Percentiles rank a stretch among this genome's conserved stretches.
phyloP scores from a whole-genome alignment of 148 eudicot species.

The Diospyros lotus region DNA sequence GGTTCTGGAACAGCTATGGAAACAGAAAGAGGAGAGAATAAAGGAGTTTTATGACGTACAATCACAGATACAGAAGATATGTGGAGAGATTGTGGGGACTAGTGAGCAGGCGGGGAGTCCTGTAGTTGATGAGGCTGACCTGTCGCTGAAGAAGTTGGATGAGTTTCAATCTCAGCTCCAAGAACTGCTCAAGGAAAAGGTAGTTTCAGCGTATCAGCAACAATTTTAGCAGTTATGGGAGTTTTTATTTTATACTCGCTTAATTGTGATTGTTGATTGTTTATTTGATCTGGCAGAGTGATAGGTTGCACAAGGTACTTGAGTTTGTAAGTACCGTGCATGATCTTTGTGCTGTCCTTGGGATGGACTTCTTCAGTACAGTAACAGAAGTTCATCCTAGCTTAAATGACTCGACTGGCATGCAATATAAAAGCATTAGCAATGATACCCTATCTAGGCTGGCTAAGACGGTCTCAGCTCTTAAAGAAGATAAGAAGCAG shows the following conservation, averaged over 20 bases:
- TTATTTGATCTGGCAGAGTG: conserved; percentile 62
- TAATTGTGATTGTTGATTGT: conserved; percentile 5
- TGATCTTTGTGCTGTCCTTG: conserved; percentile 96
- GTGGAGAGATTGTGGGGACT: conserved; percentile 80
- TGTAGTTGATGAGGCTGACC: conserved; percentile 76
- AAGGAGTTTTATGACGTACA: conserved; percentile 77
- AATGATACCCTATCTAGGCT: conserved; percentile 80
- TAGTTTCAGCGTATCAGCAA: conserved; percentile 8
- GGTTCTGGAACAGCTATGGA: conserved; percentile 70
- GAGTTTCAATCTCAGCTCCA: conserved; percentile 86
- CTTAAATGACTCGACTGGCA: conserved; percentile 77
- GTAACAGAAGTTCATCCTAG: conserved; percentile 97
- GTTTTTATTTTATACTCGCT: not conserved
- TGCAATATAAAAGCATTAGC: conserved; percentile 92
- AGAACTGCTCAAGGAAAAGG: conserved; percentile 98
- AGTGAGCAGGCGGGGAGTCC: conserved; percentile 49
- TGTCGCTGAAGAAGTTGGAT: conserved; percentile 78
- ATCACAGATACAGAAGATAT: conserved; percentile 76
- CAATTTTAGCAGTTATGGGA: not conserved
- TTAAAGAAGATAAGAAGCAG: conserved; percentile 86
- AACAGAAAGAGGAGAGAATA: conserved; percentile 80
- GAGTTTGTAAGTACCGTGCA: conserved; percentile 95
- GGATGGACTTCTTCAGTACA: conserved; percentile 89
- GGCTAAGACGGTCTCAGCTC: conserved; percentile 78
- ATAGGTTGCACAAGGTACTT: conserved; percentile 92